Percentiles rank a stretch among this genome's conserved stretches.
These are phyloP conservation scores for Elsinoe necatrix DNA, from an alignment of 2,329 filamentous ascomycete species.

Conservation along the genomic window DNA sequence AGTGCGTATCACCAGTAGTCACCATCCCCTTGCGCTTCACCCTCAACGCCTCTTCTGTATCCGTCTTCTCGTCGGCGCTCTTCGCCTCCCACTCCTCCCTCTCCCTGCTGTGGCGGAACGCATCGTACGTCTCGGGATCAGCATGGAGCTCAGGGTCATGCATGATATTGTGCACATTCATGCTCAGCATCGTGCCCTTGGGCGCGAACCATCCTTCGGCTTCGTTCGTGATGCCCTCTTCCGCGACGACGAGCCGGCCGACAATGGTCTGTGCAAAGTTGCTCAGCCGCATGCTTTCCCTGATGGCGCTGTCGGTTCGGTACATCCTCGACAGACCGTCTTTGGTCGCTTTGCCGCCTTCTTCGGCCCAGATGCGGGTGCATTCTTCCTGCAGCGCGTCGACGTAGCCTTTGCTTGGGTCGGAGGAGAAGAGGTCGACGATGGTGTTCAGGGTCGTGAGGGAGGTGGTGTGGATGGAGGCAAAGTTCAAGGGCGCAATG, in stretches of 20 bases:
- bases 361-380: constrained; percentile 18
- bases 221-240: constrained; percentile 22
- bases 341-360: constrained; percentile 22
- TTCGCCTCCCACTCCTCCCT: constrained; percentile 21
- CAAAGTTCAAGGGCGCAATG: constrained; percentile 50
- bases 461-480: constrained; percentile 51
- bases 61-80: constrained; percentile 15
- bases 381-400: constrained; percentile 29
- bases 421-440: constrained; percentile 40
- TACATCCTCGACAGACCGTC: constrained; percentile 22
- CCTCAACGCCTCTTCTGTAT: constrained; percentile 20
- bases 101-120: constrained; percentile 26
- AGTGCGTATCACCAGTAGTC: constrained; percentile 25
- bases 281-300: constrained; percentile 27
- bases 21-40: constrained; percentile 23
- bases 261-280: constrained; percentile 22
- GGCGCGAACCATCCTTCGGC: constrained; percentile 23
- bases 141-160: constrained; percentile 26
- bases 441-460: constrained; percentile 43
- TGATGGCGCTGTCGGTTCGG: constrained; percentile 25
- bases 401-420: constrained; percentile 30
- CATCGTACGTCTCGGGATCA: constrained; percentile 25
- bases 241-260: constrained; percentile 24
- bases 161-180: constrained; percentile 23
- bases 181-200: constrained; percentile 21